phyloP scores from a whole-genome alignment of 257 asterid species.

The Primulina eburnea region DNA sequence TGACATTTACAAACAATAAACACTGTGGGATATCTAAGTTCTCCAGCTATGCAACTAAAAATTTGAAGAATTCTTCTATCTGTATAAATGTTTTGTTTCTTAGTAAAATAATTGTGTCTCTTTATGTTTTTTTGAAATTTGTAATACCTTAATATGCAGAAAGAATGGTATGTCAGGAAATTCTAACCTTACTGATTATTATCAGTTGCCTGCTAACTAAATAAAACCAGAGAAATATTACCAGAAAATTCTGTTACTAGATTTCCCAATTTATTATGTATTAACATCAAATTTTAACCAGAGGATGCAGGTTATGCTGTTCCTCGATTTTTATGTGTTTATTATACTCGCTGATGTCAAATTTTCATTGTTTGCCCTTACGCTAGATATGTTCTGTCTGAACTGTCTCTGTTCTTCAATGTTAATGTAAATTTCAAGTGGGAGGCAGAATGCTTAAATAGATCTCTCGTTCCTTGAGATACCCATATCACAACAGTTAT shows the following conservation, averaged over 20 bases:
- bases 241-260: background rate
- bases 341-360: background rate
- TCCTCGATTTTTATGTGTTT: background rate
- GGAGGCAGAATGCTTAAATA: background rate
- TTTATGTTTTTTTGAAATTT: background rate
- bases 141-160: background rate
- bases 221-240: background rate
- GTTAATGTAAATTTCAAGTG: background rate
- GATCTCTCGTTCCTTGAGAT: background rate
- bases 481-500: background rate
- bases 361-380: background rate
- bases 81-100: background rate
- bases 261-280: no score
- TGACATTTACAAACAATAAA: background rate
- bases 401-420: background rate
- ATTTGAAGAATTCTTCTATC: background rate
- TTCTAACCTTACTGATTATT: background rate
- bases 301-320: background rate
- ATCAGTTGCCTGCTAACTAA: background rate
- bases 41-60: background rate
- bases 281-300: no score
- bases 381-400: background rate
- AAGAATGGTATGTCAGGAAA: background rate
- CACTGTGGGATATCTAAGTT: background rate
- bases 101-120: background rate